Base-by-base conservation (phyloP, 108 stramenopile genomes). In the Ochromonas danica region DNA sequence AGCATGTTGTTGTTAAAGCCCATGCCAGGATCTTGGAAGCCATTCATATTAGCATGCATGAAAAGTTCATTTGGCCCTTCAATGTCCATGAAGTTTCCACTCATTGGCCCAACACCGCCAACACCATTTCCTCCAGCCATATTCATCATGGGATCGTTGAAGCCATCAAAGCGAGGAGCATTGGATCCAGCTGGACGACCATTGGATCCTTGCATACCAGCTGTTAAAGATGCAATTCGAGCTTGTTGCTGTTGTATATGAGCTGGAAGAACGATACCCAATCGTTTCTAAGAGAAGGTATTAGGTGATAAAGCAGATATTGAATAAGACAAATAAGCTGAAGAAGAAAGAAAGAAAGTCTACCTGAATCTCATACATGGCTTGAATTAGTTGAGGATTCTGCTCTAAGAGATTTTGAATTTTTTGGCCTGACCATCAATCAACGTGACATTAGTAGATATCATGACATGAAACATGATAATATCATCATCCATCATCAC, bases 341-440 rank as follows among this genome's bases (percentile, higher is more conserved):
- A 35, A 67, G 31, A 67, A 6, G 6, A 36, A 28, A 67, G 6
- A 14, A 35, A 67, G 3, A 36, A 31, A 28, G 10, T 67, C 63
- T 51, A 51, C 45, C 6, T 51, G 45, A 14, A 51, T 51, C 22
- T 51, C 45, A 51, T 51, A 51, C 14, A 70, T 22, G 6, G 67
- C 67, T 14, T 70, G 6, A 14, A 70, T 42, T 70, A 70, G 67
- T 42, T 70, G 67, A 40, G 67, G 67, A 42, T 70, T 6, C 22
- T 6, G 22, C 22, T 70, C 67, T 42, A 70, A 42, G 14, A 70
- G 6, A 14, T 6, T 14, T 42, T 22, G 6, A 42, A 42, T 22
- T 70, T 42, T 70, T 22, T 70, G 45, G 6, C 45, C 45, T 51
- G 6, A 14, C 45, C 14, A 6, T 14, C 45, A n/a, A n/a, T n/a